These are phyloP conservation scores for Aspergillus candidus DNA, from an alignment of 2,329 filamentous ascomycete genomes.

Conservation along the genomic window DNA sequence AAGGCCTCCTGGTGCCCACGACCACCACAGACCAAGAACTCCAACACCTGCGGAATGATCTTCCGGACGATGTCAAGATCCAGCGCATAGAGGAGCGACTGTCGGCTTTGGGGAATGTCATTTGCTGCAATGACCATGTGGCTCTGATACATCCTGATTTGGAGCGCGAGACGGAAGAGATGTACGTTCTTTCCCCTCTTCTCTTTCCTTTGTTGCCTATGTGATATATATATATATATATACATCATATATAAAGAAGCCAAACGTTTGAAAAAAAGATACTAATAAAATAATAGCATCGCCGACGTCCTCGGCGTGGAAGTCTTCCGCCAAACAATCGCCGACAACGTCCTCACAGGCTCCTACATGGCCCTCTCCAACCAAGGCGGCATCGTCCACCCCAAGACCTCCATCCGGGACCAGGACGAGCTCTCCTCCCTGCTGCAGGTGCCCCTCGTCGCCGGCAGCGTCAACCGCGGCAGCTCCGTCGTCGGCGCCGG, in stretches of 20 bases:
- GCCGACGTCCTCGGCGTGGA: slow-evolving; percentile 71
- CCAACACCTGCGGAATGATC: slow-evolving; percentile 89
- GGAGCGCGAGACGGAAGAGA: slow-evolving; percentile 97
- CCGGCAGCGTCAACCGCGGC: slow-evolving; percentile 87
- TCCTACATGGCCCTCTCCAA: slow-evolving; percentile 96
- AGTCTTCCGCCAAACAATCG: slow-evolving; percentile 74
- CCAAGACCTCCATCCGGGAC: slow-evolving; percentile 94
- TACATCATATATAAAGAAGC: background rate
- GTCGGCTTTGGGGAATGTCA: slow-evolving; percentile 93
- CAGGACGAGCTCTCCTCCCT: slow-evolving; percentile 94
- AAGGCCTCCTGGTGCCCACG: slow-evolving; percentile 92
- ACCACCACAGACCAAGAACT: slow-evolving; percentile 97
- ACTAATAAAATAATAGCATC: slow-evolving; percentile 46
- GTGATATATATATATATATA: background rate
- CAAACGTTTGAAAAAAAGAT: slow-evolving; percentile 1
- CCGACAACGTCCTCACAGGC: slow-evolving; percentile 93
- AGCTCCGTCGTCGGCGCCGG: slow-evolving; percentile 92
- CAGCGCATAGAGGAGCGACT: slow-evolving; percentile 96
- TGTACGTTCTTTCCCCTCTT: slow-evolving; percentile 38
- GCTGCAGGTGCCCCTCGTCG: slow-evolving; percentile 91
- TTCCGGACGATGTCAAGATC: slow-evolving; percentile 87
- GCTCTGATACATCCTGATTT: slow-evolving; percentile 93
- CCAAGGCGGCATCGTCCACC: slow-evolving; percentile 92
- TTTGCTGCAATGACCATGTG: slow-evolving; percentile 94
- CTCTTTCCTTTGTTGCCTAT: background rate